Evolutionary conservation across 83 land plant genomes (phyloP).

Genomic region (Picea engelmannii): DNA sequence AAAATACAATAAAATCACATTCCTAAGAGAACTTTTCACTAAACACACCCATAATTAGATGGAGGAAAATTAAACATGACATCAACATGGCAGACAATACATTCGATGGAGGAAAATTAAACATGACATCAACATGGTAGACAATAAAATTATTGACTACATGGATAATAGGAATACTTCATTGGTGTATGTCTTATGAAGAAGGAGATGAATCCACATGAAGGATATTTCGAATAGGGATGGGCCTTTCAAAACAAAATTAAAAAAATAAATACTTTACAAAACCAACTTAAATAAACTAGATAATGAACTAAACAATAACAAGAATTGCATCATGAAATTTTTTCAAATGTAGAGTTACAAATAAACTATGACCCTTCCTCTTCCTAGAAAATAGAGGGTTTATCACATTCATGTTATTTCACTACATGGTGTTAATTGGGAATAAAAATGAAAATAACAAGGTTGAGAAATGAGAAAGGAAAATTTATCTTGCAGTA

Average conservation of each 20-base stretch:
- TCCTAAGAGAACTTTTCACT: no score
- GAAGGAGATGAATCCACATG: no score
- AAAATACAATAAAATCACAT: no score
- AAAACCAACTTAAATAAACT: background rate
- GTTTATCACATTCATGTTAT: background rate
- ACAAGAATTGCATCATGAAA: background rate
- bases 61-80: no score
- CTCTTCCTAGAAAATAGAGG: background rate
- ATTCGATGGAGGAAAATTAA: background rate
- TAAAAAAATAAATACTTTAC: background rate
- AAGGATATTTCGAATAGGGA: background rate
- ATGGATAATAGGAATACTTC: background rate
- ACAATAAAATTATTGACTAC: background rate
- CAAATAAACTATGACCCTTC: background rate
- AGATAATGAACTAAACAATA: background rate
- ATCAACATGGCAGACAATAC: no score
- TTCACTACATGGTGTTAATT: background rate
- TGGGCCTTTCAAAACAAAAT: background rate
- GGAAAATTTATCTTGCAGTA: background rate
- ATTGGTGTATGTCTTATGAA: no score
- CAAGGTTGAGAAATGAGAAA: background rate
- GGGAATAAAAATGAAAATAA: background rate
- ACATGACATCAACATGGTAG: background rate
- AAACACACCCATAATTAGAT: background rate
- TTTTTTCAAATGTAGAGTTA: background rate